Base-by-base conservation (phyloP, 2,329 filamentous ascomycete genomes). In the Pseudogymnoascus sp. region DNA sequence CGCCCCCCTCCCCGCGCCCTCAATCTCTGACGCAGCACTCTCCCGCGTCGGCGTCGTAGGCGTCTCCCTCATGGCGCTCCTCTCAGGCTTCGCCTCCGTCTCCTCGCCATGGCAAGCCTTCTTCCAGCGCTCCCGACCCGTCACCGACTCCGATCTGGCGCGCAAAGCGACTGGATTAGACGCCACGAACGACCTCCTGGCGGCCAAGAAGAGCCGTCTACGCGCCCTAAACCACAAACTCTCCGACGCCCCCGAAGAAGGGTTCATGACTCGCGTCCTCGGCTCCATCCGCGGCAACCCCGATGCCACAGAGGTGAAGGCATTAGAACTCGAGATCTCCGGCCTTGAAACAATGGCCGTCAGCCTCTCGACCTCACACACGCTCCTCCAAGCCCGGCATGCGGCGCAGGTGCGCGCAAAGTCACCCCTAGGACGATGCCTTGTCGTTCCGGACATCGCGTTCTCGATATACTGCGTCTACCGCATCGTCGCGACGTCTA, bases 1-100 rank as follows among this genome's bases (percentile, higher is more conserved):
- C 42, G 52, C 52, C 12, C 55, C 59, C 59, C n/a, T 38, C 63
- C 14, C 59, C 38, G 28, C 41, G 69, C 69, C 62, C 72, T 58
- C 78, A 78, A 14, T 75, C 80, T 45, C 33, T 3, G 58, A 60
- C 33, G 84, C 80, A 7, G 87, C 84, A 66, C 75, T 88, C 36
- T 84, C 87, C 72, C 76, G 91, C 49, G 86, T 96, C 25, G 91
- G 91, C 11, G 87, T 96, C 41, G 91, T 95, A 65, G 91, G 91
- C 3, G 91, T 94, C 62, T 87, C 88, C 58, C 76, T 94, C 61
- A 95, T 96, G 90, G 91, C 91, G 14, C 81, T 92, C 12, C 78
- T 96, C n/a, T 91, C 91, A 5, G 91, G 91, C 0, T 96, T 95
- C 69, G 91, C 91, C 5, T 90, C 90, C n/a, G 89, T 95, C 35